A percentile compares a stretch with the other conserved stretches of the same genome.
These are phyloP conservation scores for Sarocladium brachiariae DNA, from an alignment of 2,329 filamentous ascomycete genomes.

Conservation along the genomic window DNA sequence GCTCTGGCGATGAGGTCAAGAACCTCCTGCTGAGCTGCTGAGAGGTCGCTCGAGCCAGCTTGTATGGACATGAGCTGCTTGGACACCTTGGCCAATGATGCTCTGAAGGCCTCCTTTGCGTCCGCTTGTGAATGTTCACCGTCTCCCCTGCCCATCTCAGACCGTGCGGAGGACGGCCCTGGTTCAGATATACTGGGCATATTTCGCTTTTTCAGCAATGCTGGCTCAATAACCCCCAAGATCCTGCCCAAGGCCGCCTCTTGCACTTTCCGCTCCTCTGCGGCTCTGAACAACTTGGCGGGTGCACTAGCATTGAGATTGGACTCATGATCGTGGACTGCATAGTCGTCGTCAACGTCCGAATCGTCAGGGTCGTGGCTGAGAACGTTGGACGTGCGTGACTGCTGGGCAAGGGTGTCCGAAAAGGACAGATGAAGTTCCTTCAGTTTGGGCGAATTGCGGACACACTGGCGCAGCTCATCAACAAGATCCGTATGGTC, in stretches of 20 bases:
- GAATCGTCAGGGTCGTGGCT: slow-evolving; percentile 41
- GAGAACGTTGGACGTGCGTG: slow-evolving; percentile 26
- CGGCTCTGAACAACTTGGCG: slow-evolving; percentile 39
- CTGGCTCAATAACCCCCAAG: slow-evolving; percentile 40
- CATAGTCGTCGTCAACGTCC: slow-evolving; percentile 49
- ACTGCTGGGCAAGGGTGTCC: slow-evolving; percentile 36
- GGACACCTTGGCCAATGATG: slow-evolving; percentile 22
- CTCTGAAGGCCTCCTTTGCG: slow-evolving; percentile 2
- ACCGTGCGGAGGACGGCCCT: neutral
- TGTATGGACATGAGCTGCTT: slow-evolving; percentile 34
- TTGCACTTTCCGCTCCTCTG: slow-evolving; percentile 48
- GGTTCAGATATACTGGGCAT: slow-evolving; percentile 20
- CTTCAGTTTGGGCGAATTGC: slow-evolving; percentile 47
- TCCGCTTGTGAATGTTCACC: slow-evolving; percentile 18
- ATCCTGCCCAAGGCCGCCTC: slow-evolving; percentile 46
- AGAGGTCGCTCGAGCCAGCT: slow-evolving; percentile 28
- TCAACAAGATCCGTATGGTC: slow-evolving; percentile 48
- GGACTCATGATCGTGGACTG: slow-evolving; percentile 30
- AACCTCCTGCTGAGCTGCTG: slow-evolving; percentile 36
- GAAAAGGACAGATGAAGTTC: slow-evolving; percentile 55
- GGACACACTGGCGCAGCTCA: slow-evolving; percentile 50
- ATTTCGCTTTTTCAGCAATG: slow-evolving; percentile 5
- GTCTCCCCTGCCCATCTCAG: slow-evolving; percentile 10
- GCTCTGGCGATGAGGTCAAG: slow-evolving; percentile 45
- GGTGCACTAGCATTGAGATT: slow-evolving; percentile 26